phyloP scores from a whole-genome alignment of 106 monocot species.

The Allium sativum region DNA sequence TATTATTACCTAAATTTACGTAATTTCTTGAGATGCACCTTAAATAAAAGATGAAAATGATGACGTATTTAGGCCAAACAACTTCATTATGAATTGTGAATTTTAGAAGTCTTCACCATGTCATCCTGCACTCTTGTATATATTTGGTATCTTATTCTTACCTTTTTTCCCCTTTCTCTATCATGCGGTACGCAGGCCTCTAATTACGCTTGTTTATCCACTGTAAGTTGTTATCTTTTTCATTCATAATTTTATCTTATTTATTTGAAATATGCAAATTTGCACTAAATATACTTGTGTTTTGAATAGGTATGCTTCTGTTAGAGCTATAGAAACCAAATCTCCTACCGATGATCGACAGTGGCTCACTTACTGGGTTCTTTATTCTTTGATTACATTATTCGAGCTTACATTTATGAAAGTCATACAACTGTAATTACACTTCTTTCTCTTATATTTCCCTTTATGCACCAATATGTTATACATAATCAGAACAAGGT shows the following conservation, averaged over 20 bases:
- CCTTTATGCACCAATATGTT: neutral
- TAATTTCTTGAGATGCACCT: too few relatives aligned
- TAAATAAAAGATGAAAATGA: too few relatives aligned
- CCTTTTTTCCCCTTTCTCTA: neutral
- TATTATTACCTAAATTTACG: too few relatives aligned
- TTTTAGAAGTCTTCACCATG: too few relatives aligned
- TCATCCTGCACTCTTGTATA: neutral
- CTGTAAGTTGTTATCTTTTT: constrained; percentile 38
- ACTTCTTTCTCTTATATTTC: neutral
- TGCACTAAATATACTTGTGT: neutral
- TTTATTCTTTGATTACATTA: constrained; percentile 68
- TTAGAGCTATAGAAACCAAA: constrained; percentile 79
- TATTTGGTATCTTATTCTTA: constrained; percentile 1
- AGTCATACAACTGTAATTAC: constrained; percentile 48
- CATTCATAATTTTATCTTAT: neutral
- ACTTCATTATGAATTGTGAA: too few relatives aligned
- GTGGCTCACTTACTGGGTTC: constrained; percentile 87
- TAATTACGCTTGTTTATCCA: constrained; percentile 76
- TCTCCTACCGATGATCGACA: constrained; percentile 71
- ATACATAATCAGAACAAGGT: neutral
- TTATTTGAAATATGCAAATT: neutral
- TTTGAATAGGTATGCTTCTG: constrained; percentile 70
- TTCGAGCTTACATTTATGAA: constrained; percentile 87
- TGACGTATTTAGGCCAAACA: too few relatives aligned
- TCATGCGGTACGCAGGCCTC: constrained; percentile 42